These are phyloP conservation scores for Entomortierella parvispora DNA, from an alignment of 192 early-diverging fungal species.

Conservation along the genomic window DNA sequence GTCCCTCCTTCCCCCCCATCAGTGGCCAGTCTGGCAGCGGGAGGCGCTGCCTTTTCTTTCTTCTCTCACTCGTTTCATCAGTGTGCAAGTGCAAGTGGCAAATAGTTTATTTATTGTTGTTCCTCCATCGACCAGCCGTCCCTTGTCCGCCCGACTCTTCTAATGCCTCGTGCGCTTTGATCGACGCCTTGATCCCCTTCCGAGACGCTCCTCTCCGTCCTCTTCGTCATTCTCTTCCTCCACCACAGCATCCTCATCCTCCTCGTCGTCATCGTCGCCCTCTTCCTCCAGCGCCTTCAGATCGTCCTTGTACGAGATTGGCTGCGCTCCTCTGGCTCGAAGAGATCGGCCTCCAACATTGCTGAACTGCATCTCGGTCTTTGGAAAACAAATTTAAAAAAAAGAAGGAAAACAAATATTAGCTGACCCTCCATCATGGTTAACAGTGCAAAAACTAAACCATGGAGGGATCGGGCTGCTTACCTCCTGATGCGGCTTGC, in stretches of 20 bases:
- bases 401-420: not conserved
- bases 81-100: too few relatives aligned
- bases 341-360: constrained; percentile 19
- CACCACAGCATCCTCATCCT: constrained; percentile 7
- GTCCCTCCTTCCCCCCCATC: too few relatives aligned
- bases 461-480: not conserved
- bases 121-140: not conserved
- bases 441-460: too few relatives aligned
- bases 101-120: too few relatives aligned
- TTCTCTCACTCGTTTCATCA: not conserved
- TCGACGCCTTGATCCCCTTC: constrained; percentile 10
- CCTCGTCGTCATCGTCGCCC: constrained; percentile 8
- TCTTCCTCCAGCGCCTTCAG: not conserved
- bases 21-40: too few relatives aligned
- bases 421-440: too few relatives aligned
- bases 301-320: constrained; percentile 22
- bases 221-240: constrained; percentile 9
- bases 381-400: not conserved
- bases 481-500: constrained; percentile 34
- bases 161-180: constrained; percentile 32
- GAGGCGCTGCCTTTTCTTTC: not conserved
- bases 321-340: constrained; percentile 11
- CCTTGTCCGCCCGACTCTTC: too few relatives aligned
- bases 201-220: constrained; percentile 19
- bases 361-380: too few relatives aligned